Percentiles rank a stretch among this genome's conserved stretches.
Conservation (phyloP, 2,329 filamentous ascomycete species). For the Aspergillus bombycis region DNA sequence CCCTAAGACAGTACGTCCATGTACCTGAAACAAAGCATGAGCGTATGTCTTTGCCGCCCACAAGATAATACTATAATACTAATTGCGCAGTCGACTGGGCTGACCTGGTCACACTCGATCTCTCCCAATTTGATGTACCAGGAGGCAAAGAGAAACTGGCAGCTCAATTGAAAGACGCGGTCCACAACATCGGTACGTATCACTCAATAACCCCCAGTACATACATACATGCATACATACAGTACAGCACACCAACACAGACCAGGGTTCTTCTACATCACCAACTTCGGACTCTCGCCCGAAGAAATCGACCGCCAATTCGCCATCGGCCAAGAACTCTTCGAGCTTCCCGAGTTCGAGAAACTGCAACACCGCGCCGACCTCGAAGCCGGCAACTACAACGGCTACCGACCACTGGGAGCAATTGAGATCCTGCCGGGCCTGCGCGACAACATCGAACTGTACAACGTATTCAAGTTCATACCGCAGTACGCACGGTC, state of each 20-base stretch:
- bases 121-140: slow-evolving; percentile 57
- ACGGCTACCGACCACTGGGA: slow-evolving; percentile 52
- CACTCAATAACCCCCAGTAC: slow-evolving; percentile 26
- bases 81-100: slow-evolving; percentile 48
- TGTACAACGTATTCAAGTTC: slow-evolving; percentile 26
- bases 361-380: slow-evolving; percentile 58
- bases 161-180: slow-evolving; percentile 58
- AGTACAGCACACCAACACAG: slow-evolving; percentile 24
- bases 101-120: slow-evolving; percentile 59
- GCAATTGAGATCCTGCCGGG: slow-evolving; percentile 1
- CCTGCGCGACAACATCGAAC: slow-evolving; percentile 26
- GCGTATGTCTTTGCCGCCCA: neutral
- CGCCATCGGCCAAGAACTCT: slow-evolving; percentile 60
- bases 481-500: neutral
- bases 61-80: neutral
- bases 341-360: slow-evolving; percentile 57
- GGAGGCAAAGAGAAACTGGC: slow-evolving; percentile 59
- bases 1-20: neutral
- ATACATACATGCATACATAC: no score
- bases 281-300: slow-evolving; percentile 61
- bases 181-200: slow-evolving; percentile 38
- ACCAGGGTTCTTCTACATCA: slow-evolving; percentile 62
- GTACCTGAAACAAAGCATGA: slow-evolving; percentile 1
- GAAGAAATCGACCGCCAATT: slow-evolving; percentile 63
- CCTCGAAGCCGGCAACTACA: slow-evolving; percentile 57